phyloP scores from a whole-genome alignment of 495 filamentous ascomycete genomes.

The Trichoderma reesei region DNA sequence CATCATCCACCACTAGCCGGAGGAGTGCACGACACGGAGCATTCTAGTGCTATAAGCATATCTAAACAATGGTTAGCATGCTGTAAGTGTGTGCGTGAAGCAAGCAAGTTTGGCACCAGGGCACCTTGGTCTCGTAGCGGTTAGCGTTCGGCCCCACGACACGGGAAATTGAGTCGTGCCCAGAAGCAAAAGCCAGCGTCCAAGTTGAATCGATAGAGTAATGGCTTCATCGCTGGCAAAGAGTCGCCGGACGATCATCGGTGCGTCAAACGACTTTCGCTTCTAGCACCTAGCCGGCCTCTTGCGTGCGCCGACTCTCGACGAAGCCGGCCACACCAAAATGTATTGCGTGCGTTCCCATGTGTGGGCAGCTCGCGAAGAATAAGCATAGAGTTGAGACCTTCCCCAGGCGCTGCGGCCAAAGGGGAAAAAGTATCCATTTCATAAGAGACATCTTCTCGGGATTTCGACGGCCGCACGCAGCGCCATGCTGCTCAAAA shows the following conservation, averaged over 20 bases:
- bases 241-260: neutral
- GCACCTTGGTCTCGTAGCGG: neutral
- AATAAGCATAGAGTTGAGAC: neutral
- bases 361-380: neutral
- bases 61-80: too few species aligned
- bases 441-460: neutral
- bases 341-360: neutral
- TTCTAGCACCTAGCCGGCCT: neutral
- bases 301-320: neutral
- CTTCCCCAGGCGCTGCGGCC: neutral
- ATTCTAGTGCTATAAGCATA: neutral
- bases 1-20: neutral
- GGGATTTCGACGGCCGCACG: neutral
- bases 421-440: neutral
- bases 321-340: neutral
- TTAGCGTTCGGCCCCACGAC: slow-evolving; percentile 5
- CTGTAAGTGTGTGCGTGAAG: neutral
- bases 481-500: neutral
- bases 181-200: neutral
- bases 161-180: slow-evolving; percentile 8
- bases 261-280: neutral
- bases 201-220: neutral
- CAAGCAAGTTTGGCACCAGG: neutral
- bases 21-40: neutral
- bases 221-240: neutral